Evolutionary conservation across 2,329 filamentous ascomycete genomes (phyloP).

Genomic region (Penicillium sp.): DNA sequence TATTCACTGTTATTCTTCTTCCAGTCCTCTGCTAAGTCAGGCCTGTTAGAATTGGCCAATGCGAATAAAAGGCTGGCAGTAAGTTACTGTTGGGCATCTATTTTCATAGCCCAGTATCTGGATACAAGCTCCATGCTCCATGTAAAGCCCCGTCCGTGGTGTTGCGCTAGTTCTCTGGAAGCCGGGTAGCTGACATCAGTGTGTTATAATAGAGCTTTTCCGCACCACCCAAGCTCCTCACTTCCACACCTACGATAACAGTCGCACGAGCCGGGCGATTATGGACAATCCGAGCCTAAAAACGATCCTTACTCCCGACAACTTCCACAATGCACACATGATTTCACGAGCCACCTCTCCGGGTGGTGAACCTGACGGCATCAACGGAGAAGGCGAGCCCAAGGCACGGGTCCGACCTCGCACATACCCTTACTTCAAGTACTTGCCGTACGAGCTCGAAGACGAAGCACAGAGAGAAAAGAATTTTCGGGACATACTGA

Average conservation of each 20-base stretch:
- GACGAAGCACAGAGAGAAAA: constrained; percentile 76
- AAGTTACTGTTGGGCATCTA: constrained; percentile 30
- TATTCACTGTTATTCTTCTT: constrained; percentile 16
- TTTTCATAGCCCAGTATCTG: constrained; percentile 25
- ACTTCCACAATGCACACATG: constrained; percentile 60
- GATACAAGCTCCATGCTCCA: constrained; percentile 29
- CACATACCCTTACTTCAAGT: constrained; percentile 90
- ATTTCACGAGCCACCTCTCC: constrained; percentile 88
- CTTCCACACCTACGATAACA: constrained; percentile 22
- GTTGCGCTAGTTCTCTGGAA: background rate
- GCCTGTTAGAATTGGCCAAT: constrained; percentile 27
- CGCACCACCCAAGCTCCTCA: constrained; percentile 29
- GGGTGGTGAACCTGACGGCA: constrained; percentile 58
- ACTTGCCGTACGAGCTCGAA: constrained; percentile 88
- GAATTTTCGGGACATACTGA: constrained; percentile 84
- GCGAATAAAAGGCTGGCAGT: constrained; percentile 33
- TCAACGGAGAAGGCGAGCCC: constrained; percentile 59
- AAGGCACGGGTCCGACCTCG: constrained; percentile 76
- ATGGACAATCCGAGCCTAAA: constrained; percentile 44
- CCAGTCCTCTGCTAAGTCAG: constrained; percentile 23
- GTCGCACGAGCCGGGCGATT: constrained; percentile 27
- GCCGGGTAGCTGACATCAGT: constrained; percentile 30
- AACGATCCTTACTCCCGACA: constrained; percentile 43
- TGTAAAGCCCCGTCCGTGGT: constrained; percentile 18
- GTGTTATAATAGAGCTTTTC: constrained; percentile 31